Conservation (phyloP, 2,329 filamentous ascomycete genomes). For the Botryotinia narcissicola region DNA sequence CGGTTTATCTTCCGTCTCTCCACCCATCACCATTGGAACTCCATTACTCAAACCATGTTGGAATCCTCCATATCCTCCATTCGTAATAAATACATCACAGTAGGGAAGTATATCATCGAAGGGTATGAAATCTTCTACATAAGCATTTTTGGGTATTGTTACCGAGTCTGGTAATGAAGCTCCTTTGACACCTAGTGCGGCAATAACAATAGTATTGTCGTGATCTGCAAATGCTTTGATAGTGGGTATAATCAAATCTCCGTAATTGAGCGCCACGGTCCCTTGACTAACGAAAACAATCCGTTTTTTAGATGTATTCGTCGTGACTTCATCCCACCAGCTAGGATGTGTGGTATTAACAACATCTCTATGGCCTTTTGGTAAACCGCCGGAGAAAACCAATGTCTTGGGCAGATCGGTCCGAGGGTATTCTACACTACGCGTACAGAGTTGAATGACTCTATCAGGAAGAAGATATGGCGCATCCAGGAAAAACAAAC, state of each 20-base stretch:
- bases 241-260: constrained; percentile 40
- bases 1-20: constrained; percentile 39
- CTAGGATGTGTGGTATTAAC: constrained; percentile 33
- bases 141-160: constrained; percentile 35
- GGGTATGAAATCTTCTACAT: constrained; percentile 39
- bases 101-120: constrained; percentile 40
- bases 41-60: constrained; percentile 38
- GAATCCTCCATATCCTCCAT: constrained; percentile 40
- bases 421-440: not conserved
- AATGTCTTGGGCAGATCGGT: not conserved
- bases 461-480: constrained; percentile 1
- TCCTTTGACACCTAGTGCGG: constrained; percentile 32
- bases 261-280: constrained; percentile 35
- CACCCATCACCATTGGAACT: constrained; percentile 39
- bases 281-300: constrained; percentile 41
- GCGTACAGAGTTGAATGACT: constrained; percentile 1
- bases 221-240: constrained; percentile 38
- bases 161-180: constrained; percentile 34
- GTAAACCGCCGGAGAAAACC: not conserved
- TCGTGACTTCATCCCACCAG: constrained; percentile 47
- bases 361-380: not conserved
- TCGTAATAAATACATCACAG: constrained; percentile 39
- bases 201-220: constrained; percentile 38
- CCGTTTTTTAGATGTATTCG: constrained; percentile 39
- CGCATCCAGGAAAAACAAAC: constrained; percentile 30